Evolutionary conservation across 1,284 basidiomycete genomes (phyloP).

Genomic region (Microbotryomycetes sp.): DNA sequence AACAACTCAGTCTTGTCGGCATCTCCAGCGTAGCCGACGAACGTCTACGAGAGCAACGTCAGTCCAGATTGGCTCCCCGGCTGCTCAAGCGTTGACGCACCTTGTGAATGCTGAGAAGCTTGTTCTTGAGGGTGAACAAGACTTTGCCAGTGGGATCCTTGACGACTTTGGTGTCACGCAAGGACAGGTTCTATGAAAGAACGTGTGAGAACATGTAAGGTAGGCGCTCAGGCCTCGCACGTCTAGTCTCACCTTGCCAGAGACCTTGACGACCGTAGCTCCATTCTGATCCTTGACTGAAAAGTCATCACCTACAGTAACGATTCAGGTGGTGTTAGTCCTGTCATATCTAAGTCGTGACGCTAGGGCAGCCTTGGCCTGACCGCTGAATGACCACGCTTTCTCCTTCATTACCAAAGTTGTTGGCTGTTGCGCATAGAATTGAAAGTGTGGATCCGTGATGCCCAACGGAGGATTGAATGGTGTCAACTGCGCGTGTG

Average conservation of each 20-base stretch:
- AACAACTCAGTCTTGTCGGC: slow-evolving; percentile 38
- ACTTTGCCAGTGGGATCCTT: slow-evolving; percentile 37
- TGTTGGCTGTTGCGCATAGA: slow-evolving; percentile 35
- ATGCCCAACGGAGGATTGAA: not conserved
- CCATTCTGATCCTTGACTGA: slow-evolving; percentile 40
- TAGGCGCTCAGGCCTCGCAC: slow-evolving; percentile 38
- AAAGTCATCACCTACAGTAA: slow-evolving; percentile 31
- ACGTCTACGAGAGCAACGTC: not conserved
- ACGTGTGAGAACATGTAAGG: not conserved
- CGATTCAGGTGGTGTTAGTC: not conserved
- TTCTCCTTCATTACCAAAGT: slow-evolving; percentile 42
- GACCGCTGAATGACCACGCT: slow-evolving; percentile 40
- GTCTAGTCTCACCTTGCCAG: slow-evolving; percentile 36
- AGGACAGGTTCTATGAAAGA: not conserved
- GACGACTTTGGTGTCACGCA: slow-evolving; percentile 32
- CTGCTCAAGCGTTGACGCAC: slow-evolving; percentile 14
- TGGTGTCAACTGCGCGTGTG: not conserved
- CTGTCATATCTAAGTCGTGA: no score
- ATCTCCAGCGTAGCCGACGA: slow-evolving; percentile 33
- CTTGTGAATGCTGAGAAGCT: slow-evolving; percentile 37
- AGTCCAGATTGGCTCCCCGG: not conserved
- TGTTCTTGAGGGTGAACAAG: slow-evolving; percentile 39
- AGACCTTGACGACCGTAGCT: slow-evolving; percentile 35
- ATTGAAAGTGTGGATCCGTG: slow-evolving; percentile 26
- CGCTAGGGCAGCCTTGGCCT: slow-evolving; percentile 6